These are phyloP conservation scores for Hirsutella minnesotensis DNA, from an alignment of 2,329 filamentous ascomycete species.

Conservation along the genomic window DNA sequence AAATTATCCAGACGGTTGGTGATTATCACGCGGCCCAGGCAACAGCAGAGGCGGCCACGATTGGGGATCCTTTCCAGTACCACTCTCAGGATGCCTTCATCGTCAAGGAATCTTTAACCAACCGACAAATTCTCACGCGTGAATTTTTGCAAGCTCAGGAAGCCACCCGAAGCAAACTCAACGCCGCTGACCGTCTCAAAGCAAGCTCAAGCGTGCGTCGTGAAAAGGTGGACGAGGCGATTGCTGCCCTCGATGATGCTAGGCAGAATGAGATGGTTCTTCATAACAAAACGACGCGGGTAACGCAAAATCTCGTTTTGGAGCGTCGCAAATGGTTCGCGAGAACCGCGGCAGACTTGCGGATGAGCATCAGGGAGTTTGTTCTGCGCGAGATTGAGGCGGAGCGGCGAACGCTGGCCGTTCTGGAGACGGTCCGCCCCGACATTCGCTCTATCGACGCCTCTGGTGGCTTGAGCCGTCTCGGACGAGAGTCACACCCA, in stretches of 20 bases:
- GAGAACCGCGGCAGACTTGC: slow-evolving; percentile 73
- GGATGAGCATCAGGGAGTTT: slow-evolving; percentile 78
- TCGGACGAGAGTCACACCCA: slow-evolving; percentile 83
- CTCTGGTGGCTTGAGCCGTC: slow-evolving; percentile 76
- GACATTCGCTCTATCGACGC: slow-evolving; percentile 90
- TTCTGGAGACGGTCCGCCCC: slow-evolving; percentile 84
- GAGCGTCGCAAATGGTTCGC: slow-evolving; percentile 89
- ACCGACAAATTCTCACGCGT: slow-evolving; percentile 89
- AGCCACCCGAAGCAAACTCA: slow-evolving; percentile 66
- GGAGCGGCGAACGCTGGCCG: slow-evolving; percentile 80
- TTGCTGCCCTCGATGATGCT: slow-evolving; percentile 79
- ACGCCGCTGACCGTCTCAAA: slow-evolving; percentile 80
- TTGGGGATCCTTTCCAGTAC: slow-evolving; percentile 88
- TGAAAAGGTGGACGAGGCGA: slow-evolving; percentile 98
- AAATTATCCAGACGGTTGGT: slow-evolving; percentile 82
- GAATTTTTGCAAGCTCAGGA: slow-evolving; percentile 90
- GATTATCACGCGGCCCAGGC: slow-evolving; percentile 95
- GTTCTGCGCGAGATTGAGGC: slow-evolving; percentile 91
- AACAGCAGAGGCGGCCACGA: slow-evolving; percentile 87
- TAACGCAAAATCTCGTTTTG: slow-evolving; percentile 77
- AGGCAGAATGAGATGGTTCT: slow-evolving; percentile 71
- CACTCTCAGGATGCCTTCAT: slow-evolving; percentile 94
- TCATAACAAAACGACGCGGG: slow-evolving; percentile 72
- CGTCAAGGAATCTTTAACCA: slow-evolving; percentile 95
- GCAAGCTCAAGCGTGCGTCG: slow-evolving; percentile 74